phyloP scores from a whole-genome alignment of 768 basidiomycete species.

The Epithele typhae region DNA sequence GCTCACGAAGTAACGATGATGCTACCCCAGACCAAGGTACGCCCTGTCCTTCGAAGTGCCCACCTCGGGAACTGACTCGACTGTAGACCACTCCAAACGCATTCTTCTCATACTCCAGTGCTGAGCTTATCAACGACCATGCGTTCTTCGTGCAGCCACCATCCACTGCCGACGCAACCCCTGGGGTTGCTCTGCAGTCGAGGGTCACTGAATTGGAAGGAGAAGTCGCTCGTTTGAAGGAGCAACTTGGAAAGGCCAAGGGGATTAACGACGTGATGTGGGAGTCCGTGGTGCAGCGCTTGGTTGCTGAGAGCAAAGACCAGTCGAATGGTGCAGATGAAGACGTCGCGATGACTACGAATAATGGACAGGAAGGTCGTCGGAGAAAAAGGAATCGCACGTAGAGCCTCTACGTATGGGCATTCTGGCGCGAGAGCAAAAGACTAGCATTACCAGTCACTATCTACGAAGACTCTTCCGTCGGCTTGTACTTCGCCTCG shows the following conservation, averaged over 20 bases:
- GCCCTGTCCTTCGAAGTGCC: slow-evolving; percentile 2
- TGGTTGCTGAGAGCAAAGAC: slow-evolving; percentile 39
- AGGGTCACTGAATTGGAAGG: slow-evolving; percentile 66
- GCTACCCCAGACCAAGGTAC: slow-evolving; percentile 47
- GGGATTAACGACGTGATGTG: slow-evolving; percentile 94
- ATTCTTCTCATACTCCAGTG: slow-evolving; percentile 38
- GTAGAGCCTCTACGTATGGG: neutral
- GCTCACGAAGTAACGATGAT: slow-evolving; percentile 67
- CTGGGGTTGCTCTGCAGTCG: slow-evolving; percentile 40
- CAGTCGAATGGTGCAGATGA: slow-evolving; percentile 18
- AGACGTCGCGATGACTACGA: slow-evolving; percentile 10
- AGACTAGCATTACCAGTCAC: neutral
- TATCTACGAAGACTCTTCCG: slow-evolving; percentile 19
- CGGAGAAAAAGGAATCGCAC: slow-evolving; percentile 18
- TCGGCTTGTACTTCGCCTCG: slow-evolving; percentile 63
- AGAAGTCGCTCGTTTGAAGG: slow-evolving; percentile 62
- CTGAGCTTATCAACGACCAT: slow-evolving; percentile 63
- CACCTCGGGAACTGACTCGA: neutral
- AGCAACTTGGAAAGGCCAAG: slow-evolving; percentile 78
- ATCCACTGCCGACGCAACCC: slow-evolving; percentile 27
- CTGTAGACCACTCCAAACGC: slow-evolving; percentile 17
- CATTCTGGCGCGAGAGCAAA: no score
- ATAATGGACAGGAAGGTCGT: slow-evolving; percentile 9
- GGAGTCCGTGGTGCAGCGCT: slow-evolving; percentile 73
- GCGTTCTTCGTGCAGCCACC: slow-evolving; percentile 55